A percentile compares a stretch with the other conserved stretches of the same genome.
phyloP scores from a whole-genome alignment of 164 flowering plant species.

The Vitis vinifera region DNA sequence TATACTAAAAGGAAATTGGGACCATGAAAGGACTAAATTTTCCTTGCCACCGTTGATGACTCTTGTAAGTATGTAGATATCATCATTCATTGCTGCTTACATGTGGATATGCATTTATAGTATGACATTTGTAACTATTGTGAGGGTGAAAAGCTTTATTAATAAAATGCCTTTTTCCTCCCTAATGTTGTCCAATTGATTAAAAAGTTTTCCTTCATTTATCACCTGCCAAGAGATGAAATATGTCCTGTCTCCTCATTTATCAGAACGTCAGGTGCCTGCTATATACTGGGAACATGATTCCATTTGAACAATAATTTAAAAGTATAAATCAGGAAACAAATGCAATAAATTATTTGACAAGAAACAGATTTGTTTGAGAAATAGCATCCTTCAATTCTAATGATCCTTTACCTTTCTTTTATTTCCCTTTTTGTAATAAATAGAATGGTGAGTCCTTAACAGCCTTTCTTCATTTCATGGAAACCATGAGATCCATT shows the following conservation, averaged over 20 bases:
- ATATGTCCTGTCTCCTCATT: neutral
- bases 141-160: neutral
- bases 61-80: conserved; percentile 55
- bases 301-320: no score
- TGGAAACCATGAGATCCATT: neutral
- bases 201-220: neutral
- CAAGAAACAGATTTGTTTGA: neutral
- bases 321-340: neutral
- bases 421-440: neutral
- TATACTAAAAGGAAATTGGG: conserved; percentile 80
- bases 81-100: neutral
- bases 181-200: neutral
- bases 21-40: conserved; percentile 83
- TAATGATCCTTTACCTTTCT: neutral
- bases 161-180: neutral
- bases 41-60: conserved; percentile 93
- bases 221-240: neutral
- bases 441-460: neutral
- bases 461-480: neutral
- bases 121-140: no score
- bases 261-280: neutral
- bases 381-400: neutral
- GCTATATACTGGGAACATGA: neutral
- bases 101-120: neutral
- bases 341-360: neutral